phyloP scores from a whole-genome alignment of 2,329 filamentous ascomycete species.

The Aspergillus jensenii region DNA sequence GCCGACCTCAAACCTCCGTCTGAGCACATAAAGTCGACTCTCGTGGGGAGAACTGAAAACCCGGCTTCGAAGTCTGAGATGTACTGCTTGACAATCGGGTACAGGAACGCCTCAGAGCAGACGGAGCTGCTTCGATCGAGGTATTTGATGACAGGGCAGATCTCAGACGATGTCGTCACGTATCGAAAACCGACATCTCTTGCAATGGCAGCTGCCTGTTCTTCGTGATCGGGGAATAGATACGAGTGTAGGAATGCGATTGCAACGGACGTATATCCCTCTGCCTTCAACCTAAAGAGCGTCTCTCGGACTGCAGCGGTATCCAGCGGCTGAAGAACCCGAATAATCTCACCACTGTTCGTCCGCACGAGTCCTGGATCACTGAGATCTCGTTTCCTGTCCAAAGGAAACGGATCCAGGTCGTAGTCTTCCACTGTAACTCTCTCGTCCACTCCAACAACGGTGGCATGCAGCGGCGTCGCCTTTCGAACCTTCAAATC shows the following conservation, averaged over 20 bases:
- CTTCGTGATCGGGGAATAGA: constrained; percentile 81
- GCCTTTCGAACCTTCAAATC: constrained; percentile 79
- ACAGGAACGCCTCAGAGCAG: constrained; percentile 1
- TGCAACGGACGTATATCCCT: constrained; percentile 74
- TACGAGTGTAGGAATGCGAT: constrained; percentile 89
- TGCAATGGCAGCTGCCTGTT: constrained; percentile 69
- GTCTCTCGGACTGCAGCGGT: constrained; percentile 56
- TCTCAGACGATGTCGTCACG: constrained; percentile 72
- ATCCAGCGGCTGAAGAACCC: constrained; percentile 61
- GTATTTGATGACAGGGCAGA: constrained; percentile 82
- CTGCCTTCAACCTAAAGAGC: constrained; percentile 65
- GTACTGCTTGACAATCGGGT: neutral
- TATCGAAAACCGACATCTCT: constrained; percentile 71
- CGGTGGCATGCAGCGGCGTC: constrained; percentile 46
- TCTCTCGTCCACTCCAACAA: constrained; percentile 24
- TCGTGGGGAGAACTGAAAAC: neutral
- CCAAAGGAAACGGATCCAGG: constrained; percentile 20
- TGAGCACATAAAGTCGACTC: constrained; percentile 30
- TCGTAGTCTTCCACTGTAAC: constrained; percentile 46
- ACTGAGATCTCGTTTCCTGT: constrained; percentile 12
- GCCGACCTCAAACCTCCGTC: constrained; percentile 59
- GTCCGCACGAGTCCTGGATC: constrained; percentile 63
- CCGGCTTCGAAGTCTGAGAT: neutral
- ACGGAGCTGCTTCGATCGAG: constrained; percentile 68
- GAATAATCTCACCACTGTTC: constrained; percentile 62